Conservation (phyloP, 495 filamentous ascomycete genomes). For the Friedmanniomyces simplex region DNA sequence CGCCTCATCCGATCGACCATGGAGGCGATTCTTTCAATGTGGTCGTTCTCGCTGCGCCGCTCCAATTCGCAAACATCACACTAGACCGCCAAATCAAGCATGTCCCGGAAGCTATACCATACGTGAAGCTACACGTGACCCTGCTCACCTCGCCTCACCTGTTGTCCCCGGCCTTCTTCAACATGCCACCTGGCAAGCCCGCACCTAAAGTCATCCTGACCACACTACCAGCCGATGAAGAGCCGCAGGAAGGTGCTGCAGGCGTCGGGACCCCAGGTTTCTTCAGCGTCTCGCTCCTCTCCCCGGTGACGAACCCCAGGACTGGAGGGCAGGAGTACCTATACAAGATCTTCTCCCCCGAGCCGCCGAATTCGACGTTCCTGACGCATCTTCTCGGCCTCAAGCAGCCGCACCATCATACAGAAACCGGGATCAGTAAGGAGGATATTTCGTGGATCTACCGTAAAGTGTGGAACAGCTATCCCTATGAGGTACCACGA, state of each 20-base stretch:
- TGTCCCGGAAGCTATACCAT: slow-evolving; percentile 62
- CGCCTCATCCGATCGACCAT: neutral
- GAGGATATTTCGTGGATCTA: slow-evolving; percentile 69
- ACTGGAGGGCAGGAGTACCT: slow-evolving; percentile 56
- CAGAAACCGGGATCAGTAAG: slow-evolving; percentile 17
- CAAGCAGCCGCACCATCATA: neutral
- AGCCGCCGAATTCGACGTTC: slow-evolving; percentile 52
- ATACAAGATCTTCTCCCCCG: slow-evolving; percentile 92
- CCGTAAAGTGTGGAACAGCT: slow-evolving; percentile 66
- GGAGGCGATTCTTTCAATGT: slow-evolving; percentile 50
- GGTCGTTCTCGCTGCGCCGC: slow-evolving; percentile 67
- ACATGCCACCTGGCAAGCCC: slow-evolving; percentile 37
- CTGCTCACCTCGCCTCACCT: slow-evolving; percentile 67
- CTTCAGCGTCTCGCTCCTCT: slow-evolving; percentile 77
- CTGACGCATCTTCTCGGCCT: slow-evolving; percentile 43
- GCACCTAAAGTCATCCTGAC: slow-evolving; percentile 72
- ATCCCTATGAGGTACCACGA: slow-evolving; percentile 72
- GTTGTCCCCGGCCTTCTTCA: slow-evolving; percentile 61
- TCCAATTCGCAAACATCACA: slow-evolving; percentile 63
- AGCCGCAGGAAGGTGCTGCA: slow-evolving; percentile 37
- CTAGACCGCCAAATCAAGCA: slow-evolving; percentile 27
- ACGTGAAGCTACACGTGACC: slow-evolving; percentile 76
- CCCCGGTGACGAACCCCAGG: slow-evolving; percentile 47
- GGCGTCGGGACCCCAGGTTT: slow-evolving; percentile 65
- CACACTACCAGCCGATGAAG: slow-evolving; percentile 54